Evolutionary conservation across 305 asterid genomes (phyloP).

Genomic region (Fraxinus sp.): DNA sequence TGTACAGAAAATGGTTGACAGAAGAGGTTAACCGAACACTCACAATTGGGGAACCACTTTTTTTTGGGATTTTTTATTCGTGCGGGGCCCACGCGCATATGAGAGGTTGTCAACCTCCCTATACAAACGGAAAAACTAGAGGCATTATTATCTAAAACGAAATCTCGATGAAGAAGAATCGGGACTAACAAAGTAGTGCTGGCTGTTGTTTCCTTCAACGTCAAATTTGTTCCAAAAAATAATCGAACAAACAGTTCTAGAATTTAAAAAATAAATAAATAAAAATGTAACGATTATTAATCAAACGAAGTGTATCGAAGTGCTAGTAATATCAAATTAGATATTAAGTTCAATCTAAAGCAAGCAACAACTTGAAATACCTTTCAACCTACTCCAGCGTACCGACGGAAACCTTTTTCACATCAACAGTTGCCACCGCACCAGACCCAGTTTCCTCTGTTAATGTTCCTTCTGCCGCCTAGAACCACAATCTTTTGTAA

Average conservation of each 20-base stretch:
- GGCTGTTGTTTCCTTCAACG: too few relatives aligned
- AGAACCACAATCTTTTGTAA: slow-evolving; percentile 27
- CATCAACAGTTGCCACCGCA: slow-evolving; percentile 73
- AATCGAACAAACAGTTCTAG: too few relatives aligned
- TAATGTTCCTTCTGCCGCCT: slow-evolving; percentile 79
- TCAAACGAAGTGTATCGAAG: neutral
- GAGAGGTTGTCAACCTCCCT: too few relatives aligned
- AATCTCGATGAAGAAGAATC: neutral
- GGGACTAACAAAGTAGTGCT: neutral
- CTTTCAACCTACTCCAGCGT: slow-evolving; percentile 88
- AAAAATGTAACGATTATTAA: too few relatives aligned
- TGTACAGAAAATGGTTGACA: too few relatives aligned
- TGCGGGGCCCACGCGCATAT: too few relatives aligned
- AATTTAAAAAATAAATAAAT: too few relatives aligned
- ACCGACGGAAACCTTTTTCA: slow-evolving; percentile 76
- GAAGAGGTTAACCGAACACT: too few relatives aligned
- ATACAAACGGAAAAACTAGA: neutral
- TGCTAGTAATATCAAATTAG: neutral
- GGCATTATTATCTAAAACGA: neutral
- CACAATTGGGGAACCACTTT: too few relatives aligned
- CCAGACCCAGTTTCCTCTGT: slow-evolving; percentile 98
- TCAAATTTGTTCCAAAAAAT: too few relatives aligned
- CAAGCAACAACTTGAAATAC: slow-evolving; percentile 37
- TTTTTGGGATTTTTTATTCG: too few relatives aligned
- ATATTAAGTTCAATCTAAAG: neutral